phyloP scores from a whole-genome alignment of 352 stramenopile species.

The Globisporangium alternatum region DNA sequence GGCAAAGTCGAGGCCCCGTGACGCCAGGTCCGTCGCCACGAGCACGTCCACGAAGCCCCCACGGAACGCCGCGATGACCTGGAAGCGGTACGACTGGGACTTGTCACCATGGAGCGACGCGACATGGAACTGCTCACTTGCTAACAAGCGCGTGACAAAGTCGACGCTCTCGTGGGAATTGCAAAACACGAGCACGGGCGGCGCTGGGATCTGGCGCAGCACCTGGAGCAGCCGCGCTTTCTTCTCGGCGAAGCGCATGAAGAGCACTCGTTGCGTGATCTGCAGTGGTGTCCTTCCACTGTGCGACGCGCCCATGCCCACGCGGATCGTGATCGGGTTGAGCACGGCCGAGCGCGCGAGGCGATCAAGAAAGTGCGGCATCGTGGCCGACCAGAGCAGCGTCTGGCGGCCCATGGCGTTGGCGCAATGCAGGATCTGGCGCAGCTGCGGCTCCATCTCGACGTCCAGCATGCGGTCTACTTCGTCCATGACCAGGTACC shows the following conservation, averaged over 20 bases:
- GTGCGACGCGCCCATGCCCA: slow-evolving; percentile 57
- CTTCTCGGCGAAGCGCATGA: slow-evolving; percentile 50
- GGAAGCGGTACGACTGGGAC: slow-evolving; percentile 61
- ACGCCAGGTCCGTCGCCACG: slow-evolving; percentile 89
- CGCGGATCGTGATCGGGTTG: slow-evolving; percentile 89
- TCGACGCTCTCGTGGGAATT: slow-evolving; percentile 95
- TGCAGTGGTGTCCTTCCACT: slow-evolving; percentile 47
- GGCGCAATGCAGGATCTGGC: slow-evolving; percentile 88
- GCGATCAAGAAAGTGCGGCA: slow-evolving; percentile 86
- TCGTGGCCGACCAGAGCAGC: slow-evolving; percentile 94
- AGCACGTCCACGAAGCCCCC: slow-evolving; percentile 70
- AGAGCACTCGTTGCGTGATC: slow-evolving; percentile 90
- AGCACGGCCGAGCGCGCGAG: slow-evolving; percentile 92
- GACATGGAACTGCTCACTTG: slow-evolving; percentile 93
- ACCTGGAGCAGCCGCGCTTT: slow-evolving; percentile 36
- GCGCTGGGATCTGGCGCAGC: slow-evolving; percentile 72
- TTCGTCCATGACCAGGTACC: slow-evolving; percentile 93
- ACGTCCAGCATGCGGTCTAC: slow-evolving; percentile 95
- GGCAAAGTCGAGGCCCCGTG: slow-evolving; percentile 86
- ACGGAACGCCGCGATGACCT: slow-evolving; percentile 46
- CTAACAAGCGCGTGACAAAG: slow-evolving; percentile 89
- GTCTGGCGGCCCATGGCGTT: slow-evolving; percentile 71
- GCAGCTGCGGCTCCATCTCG: slow-evolving; percentile 91
- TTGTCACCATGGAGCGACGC: slow-evolving; percentile 94
- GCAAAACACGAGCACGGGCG: slow-evolving; percentile 96